Evolutionary conservation across 2,329 filamentous ascomycete species (phyloP), one percentile per base, ranked within the genome.

Genomic region (Massarina eburnea): DNA sequence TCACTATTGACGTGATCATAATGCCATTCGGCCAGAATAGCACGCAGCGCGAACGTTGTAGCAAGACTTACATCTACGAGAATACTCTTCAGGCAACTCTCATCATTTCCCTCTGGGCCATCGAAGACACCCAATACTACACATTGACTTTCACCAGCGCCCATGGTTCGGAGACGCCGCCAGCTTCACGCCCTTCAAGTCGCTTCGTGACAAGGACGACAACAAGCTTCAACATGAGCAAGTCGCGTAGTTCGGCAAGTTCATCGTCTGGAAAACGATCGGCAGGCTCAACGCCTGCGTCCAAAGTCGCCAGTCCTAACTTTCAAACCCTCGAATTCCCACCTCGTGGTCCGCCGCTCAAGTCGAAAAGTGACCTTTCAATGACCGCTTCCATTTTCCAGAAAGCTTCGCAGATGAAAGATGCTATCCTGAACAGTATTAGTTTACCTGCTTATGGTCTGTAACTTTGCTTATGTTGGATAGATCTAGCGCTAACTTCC

Each of bases 21-120:
- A 78, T 81, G 12, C 76, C 78, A 9, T 49, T 54, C 12, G 41
- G 41, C 39, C 51, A 51, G 32, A 34, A 18, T 6, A 49, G 48
- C 9, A 29, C 45, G 15, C 51, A 50, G 18, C 57, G 46, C 29
- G 37, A 32, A 10, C 38, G 26, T 15, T 33, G 38, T 21, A 43
- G 45, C 10, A 55, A 51, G 27, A 20, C 19, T 14, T n/a, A 22
- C 2, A 24, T 45, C 4, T 51, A 57, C 21, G 45, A 54, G 8
- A 45, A 60, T 24, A 71, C 76, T 24, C 67, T 82, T 0, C 81
- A 81, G 51, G 84, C 87, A 18, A 86, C 85, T 53, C 88, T 91
- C 84, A 88, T 90, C 37, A 81, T 91, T 18, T 87, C 84, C 1
- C 80, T 88, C 6, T 91, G 86, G 84, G 75, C 80, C n/a, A 80